Conservation (phyloP, 1,284 basidiomycete species). For the Rhodotorula sp. region DNA sequence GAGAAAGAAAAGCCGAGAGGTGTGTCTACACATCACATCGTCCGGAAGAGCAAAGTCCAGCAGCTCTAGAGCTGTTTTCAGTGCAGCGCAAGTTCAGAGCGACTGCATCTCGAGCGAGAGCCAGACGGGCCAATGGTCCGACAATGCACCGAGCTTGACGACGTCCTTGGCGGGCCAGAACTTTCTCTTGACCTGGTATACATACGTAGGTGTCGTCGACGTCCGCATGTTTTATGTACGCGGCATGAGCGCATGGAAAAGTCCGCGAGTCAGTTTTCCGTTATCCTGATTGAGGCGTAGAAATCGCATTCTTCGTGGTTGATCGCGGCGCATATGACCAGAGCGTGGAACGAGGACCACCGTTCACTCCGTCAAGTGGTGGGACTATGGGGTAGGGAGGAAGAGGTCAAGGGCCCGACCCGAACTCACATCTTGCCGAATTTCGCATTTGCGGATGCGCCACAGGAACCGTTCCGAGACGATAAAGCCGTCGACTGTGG, state of each 20-base stretch:
- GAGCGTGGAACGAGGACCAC: no score
- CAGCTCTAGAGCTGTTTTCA: no score
- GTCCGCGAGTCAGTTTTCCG: no score
- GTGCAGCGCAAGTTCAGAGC: no score
- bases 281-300: no score
- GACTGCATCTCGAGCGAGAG: conserved; percentile 28
- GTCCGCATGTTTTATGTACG: neutral
- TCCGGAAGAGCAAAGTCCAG: no score
- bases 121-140: conserved; percentile 26
- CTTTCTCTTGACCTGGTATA: conserved; percentile 14
- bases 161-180: conserved; percentile 13
- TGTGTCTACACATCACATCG: no score
- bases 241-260: neutral
- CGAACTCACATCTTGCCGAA: conserved; percentile 34
- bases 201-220: neutral
- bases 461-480: conserved; percentile 37
- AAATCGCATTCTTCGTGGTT: no score
- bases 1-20: no score
- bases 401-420: neutral
- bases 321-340: no score
- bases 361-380: no score
- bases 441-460: conserved; percentile 34
- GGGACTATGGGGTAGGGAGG: no score
- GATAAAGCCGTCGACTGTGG: conserved; percentile 40
- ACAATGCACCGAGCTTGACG: conserved; percentile 7